These are phyloP conservation scores for Erysimum cheiranthoides DNA, from an alignment of 345 rosid species.

Conservation along the genomic window DNA sequence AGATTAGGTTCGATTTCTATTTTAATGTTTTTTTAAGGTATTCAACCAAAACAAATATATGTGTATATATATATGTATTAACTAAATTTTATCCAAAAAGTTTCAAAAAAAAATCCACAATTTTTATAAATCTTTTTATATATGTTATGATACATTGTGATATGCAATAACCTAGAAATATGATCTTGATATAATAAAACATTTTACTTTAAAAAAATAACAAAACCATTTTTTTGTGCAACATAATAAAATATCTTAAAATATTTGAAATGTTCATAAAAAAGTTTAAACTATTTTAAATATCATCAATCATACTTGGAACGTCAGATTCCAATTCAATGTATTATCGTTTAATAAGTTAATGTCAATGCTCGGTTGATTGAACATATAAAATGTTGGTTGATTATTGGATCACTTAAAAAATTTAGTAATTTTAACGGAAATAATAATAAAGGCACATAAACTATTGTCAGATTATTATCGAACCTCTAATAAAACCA, in stretches of 20 bases:
- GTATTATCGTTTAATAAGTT: not conserved
- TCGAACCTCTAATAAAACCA: not conserved
- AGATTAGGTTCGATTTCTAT: too few relatives aligned
- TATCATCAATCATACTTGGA: conserved; percentile 15
- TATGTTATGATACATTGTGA: too few relatives aligned
- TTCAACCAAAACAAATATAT: too few relatives aligned
- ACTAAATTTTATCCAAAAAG: too few relatives aligned
- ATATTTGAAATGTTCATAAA: not conserved
- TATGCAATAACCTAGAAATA: too few relatives aligned
- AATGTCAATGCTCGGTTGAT: conserved; percentile 35
- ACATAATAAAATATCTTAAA: not conserved
- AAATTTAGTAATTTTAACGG: not conserved
- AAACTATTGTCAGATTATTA: not conserved
- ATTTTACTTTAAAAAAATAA: too few relatives aligned
- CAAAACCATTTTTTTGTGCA: not conserved
- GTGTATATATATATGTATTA: too few relatives aligned
- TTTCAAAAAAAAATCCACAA: too few relatives aligned
- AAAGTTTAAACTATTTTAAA: not conserved
- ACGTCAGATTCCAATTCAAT: conserved; percentile 18
- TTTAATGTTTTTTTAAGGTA: too few relatives aligned
- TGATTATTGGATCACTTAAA: not conserved
- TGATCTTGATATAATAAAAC: too few relatives aligned
- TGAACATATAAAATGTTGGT: conserved; percentile 12
- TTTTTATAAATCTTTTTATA: too few relatives aligned
- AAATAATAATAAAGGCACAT: not conserved